These are phyloP conservation scores for Epipyxis sp. DNA, from an alignment of 108 stramenopile genomes.

Conservation along the genomic window DNA sequence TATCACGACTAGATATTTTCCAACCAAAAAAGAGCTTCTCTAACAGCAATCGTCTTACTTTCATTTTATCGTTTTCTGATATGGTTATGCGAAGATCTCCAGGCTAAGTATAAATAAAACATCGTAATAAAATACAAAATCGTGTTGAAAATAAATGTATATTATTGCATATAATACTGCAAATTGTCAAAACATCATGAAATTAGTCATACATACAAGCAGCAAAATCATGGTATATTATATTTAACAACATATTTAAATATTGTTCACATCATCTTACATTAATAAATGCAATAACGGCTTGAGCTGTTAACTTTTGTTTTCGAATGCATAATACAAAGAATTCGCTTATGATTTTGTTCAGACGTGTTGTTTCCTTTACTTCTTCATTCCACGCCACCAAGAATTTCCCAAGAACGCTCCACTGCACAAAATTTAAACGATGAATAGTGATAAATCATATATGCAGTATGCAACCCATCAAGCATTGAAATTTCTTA, in stretches of 20 bases:
- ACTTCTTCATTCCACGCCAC: conserved; percentile 12
- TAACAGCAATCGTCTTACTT: conserved; percentile 8
- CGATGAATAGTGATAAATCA: neutral
- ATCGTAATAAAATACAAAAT: neutral
- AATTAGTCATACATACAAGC: too few species aligned
- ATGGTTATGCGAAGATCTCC: neutral
- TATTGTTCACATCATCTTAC: neutral
- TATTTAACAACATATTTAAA: too few species aligned
- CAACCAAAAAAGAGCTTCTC: neutral
- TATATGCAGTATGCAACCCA: too few species aligned
- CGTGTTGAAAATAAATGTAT: too few species aligned
- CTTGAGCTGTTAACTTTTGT: neutral
- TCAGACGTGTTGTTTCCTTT: neutral
- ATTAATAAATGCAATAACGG: conserved; percentile 2
- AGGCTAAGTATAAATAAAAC: neutral
- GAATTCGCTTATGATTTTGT: neutral
- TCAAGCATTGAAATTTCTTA: neutral
- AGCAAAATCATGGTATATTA: too few species aligned
- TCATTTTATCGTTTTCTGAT: neutral
- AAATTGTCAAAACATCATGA: too few species aligned
- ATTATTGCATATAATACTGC: too few species aligned
- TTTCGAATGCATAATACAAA: neutral
- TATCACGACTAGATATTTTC: neutral
- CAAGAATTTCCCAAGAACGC: conserved; percentile 1
- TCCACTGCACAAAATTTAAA: neutral